These are phyloP conservation scores for Heimioporus punctisporus DNA, from an alignment of 1,284 basidiomycete genomes.

Conservation along the genomic window DNA sequence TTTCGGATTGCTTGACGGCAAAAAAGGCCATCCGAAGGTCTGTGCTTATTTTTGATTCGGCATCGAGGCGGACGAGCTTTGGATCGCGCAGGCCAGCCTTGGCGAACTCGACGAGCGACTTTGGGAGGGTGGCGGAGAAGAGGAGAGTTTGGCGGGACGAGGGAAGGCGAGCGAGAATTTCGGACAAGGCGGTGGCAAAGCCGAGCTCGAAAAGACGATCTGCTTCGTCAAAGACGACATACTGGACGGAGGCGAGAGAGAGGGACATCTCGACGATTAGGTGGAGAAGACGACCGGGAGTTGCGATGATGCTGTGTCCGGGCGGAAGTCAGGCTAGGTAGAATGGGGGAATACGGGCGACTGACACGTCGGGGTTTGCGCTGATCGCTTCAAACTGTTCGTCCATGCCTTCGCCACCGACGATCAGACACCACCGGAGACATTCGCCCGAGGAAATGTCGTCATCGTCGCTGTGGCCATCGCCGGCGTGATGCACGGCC, in stretches of 20 bases:
- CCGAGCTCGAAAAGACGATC: constrained; percentile 99
- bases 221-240: constrained; percentile 98
- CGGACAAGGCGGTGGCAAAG: constrained; percentile 90
- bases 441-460: constrained; percentile 60
- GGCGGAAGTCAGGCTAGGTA: constrained; percentile 10
- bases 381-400: constrained; percentile 98
- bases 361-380: constrained; percentile 93
- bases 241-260: constrained; percentile 87
- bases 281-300: constrained; percentile 96
- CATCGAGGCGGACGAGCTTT: constrained; percentile 93
- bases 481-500: constrained; percentile 62
- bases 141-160: constrained; percentile 88
- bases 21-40: constrained; percentile 97
- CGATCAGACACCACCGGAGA: constrained; percentile 92
- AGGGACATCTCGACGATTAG: constrained; percentile 97
- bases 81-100: constrained; percentile 96
- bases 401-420: constrained; percentile 96
- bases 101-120: constrained; percentile 96
- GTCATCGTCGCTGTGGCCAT: constrained; percentile 48
- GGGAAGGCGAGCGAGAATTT: constrained; percentile 91
- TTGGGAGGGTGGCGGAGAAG: constrained; percentile 97
- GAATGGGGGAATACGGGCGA: constrained; percentile 19
- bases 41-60: constrained; percentile 94
- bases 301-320: constrained; percentile 84
- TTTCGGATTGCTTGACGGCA: constrained; percentile 91